Percentiles rank a stretch among this genome's conserved stretches.
Evolutionary conservation across 2,329 filamentous ascomycete genomes (phyloP).

Genomic region (Paecilomyces dactylethromorphus): DNA sequence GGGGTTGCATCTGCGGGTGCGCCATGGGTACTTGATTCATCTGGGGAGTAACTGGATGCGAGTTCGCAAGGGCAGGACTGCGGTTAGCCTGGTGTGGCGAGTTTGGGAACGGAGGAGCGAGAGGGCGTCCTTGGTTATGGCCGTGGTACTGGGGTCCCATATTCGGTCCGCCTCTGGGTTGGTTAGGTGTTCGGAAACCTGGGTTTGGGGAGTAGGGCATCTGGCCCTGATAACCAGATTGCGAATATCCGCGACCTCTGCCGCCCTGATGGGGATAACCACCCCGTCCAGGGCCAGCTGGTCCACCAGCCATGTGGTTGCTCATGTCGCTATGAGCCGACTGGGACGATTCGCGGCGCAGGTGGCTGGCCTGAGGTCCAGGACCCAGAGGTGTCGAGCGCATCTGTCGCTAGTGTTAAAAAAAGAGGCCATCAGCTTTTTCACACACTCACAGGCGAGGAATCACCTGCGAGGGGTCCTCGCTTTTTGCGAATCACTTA

Average conservation of each 20-base stretch:
- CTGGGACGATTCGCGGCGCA: constrained; percentile 79
- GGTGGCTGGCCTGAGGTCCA: constrained; percentile 64
- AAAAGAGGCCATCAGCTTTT: constrained; percentile 5
- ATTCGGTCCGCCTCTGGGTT: constrained; percentile 43
- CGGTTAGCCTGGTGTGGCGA: constrained; percentile 59
- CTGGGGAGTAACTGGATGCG: constrained; percentile 63
- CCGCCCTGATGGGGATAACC: constrained; percentile 48
- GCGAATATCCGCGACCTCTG: constrained; percentile 53
- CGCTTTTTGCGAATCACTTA: constrained; percentile 32
- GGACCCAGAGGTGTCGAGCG: constrained; percentile 58
- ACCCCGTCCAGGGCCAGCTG: constrained; percentile 48
- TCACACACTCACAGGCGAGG: constrained; percentile 1
- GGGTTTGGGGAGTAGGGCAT: constrained; percentile 50
- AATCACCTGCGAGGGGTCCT: not conserved
- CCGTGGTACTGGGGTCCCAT: constrained; percentile 48
- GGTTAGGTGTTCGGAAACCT: constrained; percentile 46
- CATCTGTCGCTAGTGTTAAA: constrained; percentile 55
- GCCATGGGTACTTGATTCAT: constrained; percentile 65
- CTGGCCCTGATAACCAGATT: constrained; percentile 45
- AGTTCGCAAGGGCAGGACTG: constrained; percentile 60
- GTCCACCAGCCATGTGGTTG: constrained; percentile 48
- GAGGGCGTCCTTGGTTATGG: constrained; percentile 34
- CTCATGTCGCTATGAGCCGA: constrained; percentile 70
- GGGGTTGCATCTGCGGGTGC: constrained; percentile 57
- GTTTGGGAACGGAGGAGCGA: constrained; percentile 49